Evolutionary conservation across 2,329 filamentous ascomycete genomes (phyloP).

Genomic region (Pseudogymnoascus sp.): DNA sequence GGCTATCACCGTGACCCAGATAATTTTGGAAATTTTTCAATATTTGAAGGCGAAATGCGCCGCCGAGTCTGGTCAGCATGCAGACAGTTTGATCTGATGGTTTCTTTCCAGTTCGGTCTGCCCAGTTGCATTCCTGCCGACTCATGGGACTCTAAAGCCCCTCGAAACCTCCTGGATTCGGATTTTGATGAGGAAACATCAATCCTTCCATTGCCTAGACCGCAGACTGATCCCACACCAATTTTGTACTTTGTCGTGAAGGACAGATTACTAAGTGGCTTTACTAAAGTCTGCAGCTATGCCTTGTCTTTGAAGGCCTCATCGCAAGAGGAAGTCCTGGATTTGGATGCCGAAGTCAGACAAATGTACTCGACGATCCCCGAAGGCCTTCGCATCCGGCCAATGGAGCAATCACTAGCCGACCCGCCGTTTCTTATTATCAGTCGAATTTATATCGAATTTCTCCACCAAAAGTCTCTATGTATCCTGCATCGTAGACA

Average conservation of each 20-base stretch:
- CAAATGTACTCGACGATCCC: conserved; percentile 19
- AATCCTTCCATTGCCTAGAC: conserved; percentile 19
- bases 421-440: conserved; percentile 22
- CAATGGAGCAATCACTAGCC: conserved; percentile 19
- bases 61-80: conserved; percentile 23
- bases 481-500: conserved; percentile 27
- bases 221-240: conserved; percentile 20
- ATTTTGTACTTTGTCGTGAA: conserved; percentile 30
- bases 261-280: conserved; percentile 23
- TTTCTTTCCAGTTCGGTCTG: conserved; percentile 26
- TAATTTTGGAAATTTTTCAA: conserved; percentile 16
- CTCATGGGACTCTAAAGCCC: conserved; percentile 22
- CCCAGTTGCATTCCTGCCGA: conserved; percentile 22
- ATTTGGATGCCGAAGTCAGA: conserved; percentile 21
- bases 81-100: conserved; percentile 24
- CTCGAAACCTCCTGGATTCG: conserved; percentile 24
- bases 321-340: conserved; percentile 17
- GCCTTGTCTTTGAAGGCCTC: conserved; percentile 24
- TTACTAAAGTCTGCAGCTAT: conserved; percentile 25
- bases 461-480: conserved; percentile 23
- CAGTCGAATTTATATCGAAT: conserved; percentile 20
- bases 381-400: conserved; percentile 15
- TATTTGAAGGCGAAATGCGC: conserved; percentile 27
- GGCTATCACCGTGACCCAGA: conserved; percentile 25
- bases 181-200: conserved; percentile 24